Evolutionary conservation across 202 grass and related monocot species (phyloP).

Genomic region (Saccharum hybrid): DNA sequence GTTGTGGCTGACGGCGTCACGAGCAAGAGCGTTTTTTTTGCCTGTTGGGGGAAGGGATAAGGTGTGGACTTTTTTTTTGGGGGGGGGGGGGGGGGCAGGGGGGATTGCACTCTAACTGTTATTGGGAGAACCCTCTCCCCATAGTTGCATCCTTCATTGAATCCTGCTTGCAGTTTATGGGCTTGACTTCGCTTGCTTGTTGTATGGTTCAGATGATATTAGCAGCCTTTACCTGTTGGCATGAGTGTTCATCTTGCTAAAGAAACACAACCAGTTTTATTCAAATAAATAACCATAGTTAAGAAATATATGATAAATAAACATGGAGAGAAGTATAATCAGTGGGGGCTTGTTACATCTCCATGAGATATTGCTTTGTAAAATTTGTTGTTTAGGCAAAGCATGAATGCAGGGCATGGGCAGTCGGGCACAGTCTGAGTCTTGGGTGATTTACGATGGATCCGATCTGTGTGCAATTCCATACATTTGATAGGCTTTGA

Average conservation of each 20-base stretch:
- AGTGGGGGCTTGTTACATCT: slow-evolving; percentile 9
- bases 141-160: no score
- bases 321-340: slow-evolving; percentile 23
- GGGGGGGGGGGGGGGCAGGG: no score
- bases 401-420: neutral
- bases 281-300: slow-evolving; percentile 16
- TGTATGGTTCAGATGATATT: slow-evolving; percentile 6
- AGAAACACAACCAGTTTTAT: slow-evolving; percentile 19
- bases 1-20: no score
- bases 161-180: slow-evolving; percentile 18
- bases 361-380: neutral
- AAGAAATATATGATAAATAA: slow-evolving; percentile 15
- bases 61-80: no score
- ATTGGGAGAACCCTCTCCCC: no score
- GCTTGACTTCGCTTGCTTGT: slow-evolving; percentile 12
- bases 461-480: slow-evolving; percentile 20
- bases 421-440: neutral
- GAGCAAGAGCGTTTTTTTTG: no score
- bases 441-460: slow-evolving; percentile 3
- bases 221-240: slow-evolving; percentile 24
- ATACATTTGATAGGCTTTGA: slow-evolving; percentile 26
- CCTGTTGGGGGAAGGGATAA: no score
- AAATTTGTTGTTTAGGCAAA: slow-evolving; percentile 33
- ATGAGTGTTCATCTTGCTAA: neutral
- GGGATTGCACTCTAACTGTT: no score